Conservation (phyloP, 1,284 basidiomycete species). For the Boletellus deceptivus region DNA sequence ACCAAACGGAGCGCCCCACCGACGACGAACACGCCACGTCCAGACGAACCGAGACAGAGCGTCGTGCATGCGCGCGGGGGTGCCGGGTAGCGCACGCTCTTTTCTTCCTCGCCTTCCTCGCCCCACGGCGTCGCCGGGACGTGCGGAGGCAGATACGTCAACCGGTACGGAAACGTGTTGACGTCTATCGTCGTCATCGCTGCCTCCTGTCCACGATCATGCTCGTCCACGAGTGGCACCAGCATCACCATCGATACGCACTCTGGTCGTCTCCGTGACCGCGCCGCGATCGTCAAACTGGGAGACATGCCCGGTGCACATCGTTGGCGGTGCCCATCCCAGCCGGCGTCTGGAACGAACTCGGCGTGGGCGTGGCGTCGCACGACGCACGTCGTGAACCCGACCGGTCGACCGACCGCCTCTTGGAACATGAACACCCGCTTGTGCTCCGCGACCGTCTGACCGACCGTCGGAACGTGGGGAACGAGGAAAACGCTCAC, state of each 20-base stretch:
- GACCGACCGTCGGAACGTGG: conserved; percentile 21
- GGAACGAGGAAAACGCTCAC: conserved; percentile 30
- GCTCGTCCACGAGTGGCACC: conserved; percentile 19
- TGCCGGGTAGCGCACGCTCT: too few species aligned
- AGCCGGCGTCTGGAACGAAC: too few species aligned
- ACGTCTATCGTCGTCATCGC: background rate
- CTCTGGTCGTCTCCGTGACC: conserved; percentile 9
- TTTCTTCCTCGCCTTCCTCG: background rate
- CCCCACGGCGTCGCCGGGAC: background rate
- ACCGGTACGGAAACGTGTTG: conserved; percentile 20
- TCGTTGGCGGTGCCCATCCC: background rate
- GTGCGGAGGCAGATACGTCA: conserved; percentile 16
- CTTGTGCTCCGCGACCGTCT: conserved; percentile 18
- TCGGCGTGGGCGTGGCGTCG: background rate
- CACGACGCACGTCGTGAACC: conserved; percentile 27
- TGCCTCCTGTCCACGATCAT: background rate
- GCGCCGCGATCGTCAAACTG: conserved; percentile 27
- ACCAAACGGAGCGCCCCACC: conserved; percentile 25
- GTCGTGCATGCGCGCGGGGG: conserved; percentile 12
- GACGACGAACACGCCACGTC: conserved; percentile 27
- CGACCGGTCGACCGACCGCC: conserved; percentile 21
- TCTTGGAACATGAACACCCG: conserved; percentile 32
- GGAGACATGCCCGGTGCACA: background rate
- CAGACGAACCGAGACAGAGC: conserved; percentile 27
- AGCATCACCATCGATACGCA: conserved; percentile 26